Conservation (phyloP, 345 rosid genomes). For the Arabidopsis thaliana region DNA sequence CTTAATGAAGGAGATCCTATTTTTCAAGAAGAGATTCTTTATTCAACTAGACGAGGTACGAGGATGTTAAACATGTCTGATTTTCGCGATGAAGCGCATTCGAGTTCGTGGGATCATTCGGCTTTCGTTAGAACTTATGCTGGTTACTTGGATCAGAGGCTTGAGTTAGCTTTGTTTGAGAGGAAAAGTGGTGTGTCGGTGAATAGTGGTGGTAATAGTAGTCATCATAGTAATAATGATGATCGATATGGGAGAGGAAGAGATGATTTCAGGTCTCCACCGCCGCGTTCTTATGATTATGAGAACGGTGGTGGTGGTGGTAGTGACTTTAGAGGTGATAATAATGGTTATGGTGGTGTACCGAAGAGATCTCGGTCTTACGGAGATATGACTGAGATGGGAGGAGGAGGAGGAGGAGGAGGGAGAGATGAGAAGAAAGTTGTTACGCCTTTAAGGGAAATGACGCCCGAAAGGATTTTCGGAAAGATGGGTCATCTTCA, state of each 20-base stretch:
- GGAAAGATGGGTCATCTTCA: conserved; percentile 71
- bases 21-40: conserved; percentile 77
- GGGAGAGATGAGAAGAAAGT: conserved; percentile 51
- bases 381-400: conserved; percentile 73
- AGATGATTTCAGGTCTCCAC: conserved; percentile 73
- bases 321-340: conserved; percentile 50
- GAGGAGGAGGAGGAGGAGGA: conserved; percentile 20
- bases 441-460: conserved; percentile 72
- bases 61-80: conserved; percentile 81
- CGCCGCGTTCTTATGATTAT: conserved; percentile 58
- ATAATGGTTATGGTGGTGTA: conserved; percentile 49
- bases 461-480: conserved; percentile 76
- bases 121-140: conserved; percentile 84
- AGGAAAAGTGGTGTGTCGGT: conserved; percentile 55
- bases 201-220: conserved; percentile 37
- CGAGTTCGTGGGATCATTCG: conserved; percentile 91
- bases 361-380: conserved; percentile 71
- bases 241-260: conserved; percentile 54
- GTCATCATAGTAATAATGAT: conserved; percentile 42
- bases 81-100: conserved; percentile 92
- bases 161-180: conserved; percentile 69
- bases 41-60: conserved; percentile 72
- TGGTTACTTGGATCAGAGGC: conserved; percentile 73
- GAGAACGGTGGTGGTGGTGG: conserved; percentile 66
- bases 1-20: conserved; percentile 68